phyloP scores from a whole-genome alignment of 1,139 yeast species.

The Sugiyamaella neomexicana region DNA sequence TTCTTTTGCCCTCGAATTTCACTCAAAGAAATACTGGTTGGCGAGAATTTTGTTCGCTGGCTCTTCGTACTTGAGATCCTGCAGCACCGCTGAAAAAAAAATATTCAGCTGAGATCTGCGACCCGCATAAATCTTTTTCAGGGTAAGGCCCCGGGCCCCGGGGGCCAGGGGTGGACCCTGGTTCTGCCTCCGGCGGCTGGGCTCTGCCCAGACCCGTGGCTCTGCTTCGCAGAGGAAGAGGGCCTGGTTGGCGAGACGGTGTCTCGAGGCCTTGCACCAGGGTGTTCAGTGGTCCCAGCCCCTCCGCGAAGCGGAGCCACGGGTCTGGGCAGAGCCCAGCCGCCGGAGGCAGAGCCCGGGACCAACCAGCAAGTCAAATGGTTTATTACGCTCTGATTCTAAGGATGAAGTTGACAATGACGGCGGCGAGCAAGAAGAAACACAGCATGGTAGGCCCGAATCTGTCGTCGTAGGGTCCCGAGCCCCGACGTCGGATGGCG shows the following conservation, averaged over 20 bases:
- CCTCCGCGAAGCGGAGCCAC: not conserved
- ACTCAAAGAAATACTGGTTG: no score
- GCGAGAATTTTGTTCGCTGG: no score
- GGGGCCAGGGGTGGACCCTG: no score
- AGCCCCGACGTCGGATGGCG: conserved; percentile 94
- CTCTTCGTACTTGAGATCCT: no score
- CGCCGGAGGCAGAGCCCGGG: not conserved
- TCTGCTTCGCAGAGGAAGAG: no score
- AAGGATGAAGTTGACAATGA: conserved; percentile 83
- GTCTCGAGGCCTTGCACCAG: no score
- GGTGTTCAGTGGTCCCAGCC: no score
- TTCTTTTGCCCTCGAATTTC: no score
- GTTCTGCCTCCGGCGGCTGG: no score
- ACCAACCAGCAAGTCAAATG: no score
- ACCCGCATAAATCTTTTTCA: conserved; percentile 11
- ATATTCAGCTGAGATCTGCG: conserved; percentile 7
- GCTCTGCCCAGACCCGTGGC: no score
- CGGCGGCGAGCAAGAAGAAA: conserved; percentile 87
- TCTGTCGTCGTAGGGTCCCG: conserved; percentile 98
- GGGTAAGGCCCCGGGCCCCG: conserved; percentile 1
- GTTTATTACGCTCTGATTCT: conserved; percentile 51
- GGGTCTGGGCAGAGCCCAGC: not conserved
- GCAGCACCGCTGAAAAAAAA: conserved; percentile 12
- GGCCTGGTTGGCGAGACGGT: no score
- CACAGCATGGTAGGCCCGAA: conserved; percentile 99